Conservation (phyloP, 2,329 filamentous ascomycete species). For the Penicillium crustosum region DNA sequence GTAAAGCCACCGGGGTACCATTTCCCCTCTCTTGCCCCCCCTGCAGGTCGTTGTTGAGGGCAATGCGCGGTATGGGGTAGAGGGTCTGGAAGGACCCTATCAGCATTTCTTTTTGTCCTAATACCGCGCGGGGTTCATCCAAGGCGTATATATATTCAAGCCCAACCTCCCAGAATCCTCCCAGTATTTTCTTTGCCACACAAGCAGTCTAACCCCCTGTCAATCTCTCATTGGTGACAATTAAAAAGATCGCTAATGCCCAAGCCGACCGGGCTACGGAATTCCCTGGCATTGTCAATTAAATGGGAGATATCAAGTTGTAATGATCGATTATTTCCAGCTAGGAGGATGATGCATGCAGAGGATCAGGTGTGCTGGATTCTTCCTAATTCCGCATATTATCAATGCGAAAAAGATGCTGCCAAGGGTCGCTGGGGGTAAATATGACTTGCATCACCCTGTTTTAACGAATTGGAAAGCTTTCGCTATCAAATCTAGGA, state of each 20-base stretch:
- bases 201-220: background rate
- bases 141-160: conserved; percentile 7
- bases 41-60: background rate
- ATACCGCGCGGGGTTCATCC: conserved; percentile 1
- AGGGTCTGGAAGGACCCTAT: background rate
- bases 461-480: background rate
- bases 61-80: background rate
- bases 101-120: background rate
- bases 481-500: background rate
- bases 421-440: conserved; percentile 1
- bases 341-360: background rate
- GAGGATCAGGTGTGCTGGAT: conserved; percentile 5
- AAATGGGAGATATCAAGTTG: background rate
- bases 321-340: background rate
- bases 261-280: background rate
- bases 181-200: conserved; percentile 8
- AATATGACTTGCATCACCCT: conserved; percentile 6
- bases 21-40: conserved; percentile 11
- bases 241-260: background rate
- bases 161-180: conserved; percentile 4
- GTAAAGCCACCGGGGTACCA: conserved; percentile 18
- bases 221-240: background rate
- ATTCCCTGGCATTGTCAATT: background rate
- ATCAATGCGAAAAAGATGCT: background rate
- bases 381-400: background rate